Evolutionary conservation across 352 stramenopile genomes (phyloP).

Genomic region (Pythium phragmitis): DNA sequence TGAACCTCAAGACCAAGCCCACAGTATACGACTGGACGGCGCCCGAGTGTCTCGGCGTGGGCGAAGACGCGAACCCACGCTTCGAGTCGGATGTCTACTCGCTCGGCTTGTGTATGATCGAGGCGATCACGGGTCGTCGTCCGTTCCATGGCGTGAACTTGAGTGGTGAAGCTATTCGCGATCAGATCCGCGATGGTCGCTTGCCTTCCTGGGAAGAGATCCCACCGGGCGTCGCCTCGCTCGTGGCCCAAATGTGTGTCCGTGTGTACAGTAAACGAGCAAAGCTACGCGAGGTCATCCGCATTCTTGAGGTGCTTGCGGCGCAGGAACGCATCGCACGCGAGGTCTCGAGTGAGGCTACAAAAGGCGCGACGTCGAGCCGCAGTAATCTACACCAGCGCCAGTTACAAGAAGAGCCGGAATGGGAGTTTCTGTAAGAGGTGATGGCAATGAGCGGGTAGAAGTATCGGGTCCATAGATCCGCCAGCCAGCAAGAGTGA

Average conservation of each 20-base stretch:
- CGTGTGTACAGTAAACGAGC: not conserved
- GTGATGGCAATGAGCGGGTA: not conserved
- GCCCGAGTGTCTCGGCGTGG: constrained; percentile 14
- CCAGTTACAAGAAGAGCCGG: not conserved
- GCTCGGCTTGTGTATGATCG: constrained; percentile 34
- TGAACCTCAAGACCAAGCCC: constrained; percentile 20
- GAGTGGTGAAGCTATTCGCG: not conserved
- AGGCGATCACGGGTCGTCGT: constrained; percentile 22
- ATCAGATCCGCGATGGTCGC: not conserved
- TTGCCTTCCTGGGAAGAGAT: not conserved
- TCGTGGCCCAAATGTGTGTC: constrained; percentile 10
- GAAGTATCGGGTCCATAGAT: too few relatives aligned
- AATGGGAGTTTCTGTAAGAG: not conserved
- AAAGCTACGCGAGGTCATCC: constrained; percentile 12
- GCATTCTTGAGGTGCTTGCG: not conserved
- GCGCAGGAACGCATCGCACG: not conserved
- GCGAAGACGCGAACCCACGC: not conserved
- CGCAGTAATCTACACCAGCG: not conserved
- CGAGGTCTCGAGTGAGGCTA: not conserved
- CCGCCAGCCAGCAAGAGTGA: too few relatives aligned
- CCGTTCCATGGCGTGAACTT: not conserved
- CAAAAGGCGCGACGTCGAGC: not conserved
- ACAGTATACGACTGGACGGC: constrained; percentile 11
- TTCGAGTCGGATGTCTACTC: constrained; percentile 29
- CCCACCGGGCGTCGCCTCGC: not conserved